Evolutionary conservation across 2,329 filamentous ascomycete species (phyloP), one percentile per base, ranked within the genome.

Genomic region (Epichloe amarillans): DNA sequence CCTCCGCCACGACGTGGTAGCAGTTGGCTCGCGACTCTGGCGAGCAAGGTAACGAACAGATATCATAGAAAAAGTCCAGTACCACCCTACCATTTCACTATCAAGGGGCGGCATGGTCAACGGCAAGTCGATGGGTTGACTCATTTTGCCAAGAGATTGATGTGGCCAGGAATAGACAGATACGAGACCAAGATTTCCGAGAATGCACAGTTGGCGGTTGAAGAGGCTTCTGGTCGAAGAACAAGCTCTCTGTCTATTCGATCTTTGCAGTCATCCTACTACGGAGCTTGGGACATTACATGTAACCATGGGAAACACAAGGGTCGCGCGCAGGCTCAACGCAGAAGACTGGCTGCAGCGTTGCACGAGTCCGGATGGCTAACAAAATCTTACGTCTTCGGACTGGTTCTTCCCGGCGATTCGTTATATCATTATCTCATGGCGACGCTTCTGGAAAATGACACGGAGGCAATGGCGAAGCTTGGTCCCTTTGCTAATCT

Each of bases 381-480:
- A 17, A 83, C 81, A 5, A 81, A 81, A 61, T 83, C 79, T 23
- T 85, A 83, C 57, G 68, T 84, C 7, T 84, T 80, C 36, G 81
- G 82, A 0, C 62, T 85, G 43, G 73, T 84, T 59, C 67, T 85
- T 8, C 82, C 82, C 0, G 82, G 82, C 3, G 82, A 85, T 55
- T 72, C 73, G 1, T 59, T 84, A 30, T 72, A 75, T 47, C 81
- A 84, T 59, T 75, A 83, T 52, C 68, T 85, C 44, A 85, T 85
- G 72, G 76, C 80, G 2, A 79, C 81, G 3, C 64, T 85, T 47
- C 63, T 85, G 5, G 82, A 85, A 58, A 82, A 79, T 52, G 81
- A 85, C 54, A 68, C 70, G n/a, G 68, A 73, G 21, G 82, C 80
- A 2, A 71, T 84, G 56, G 63, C 65, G n/a, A 74, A 63, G 46